Percentiles rank a stretch among this genome's conserved stretches.
Conservation (phyloP, 108 stramenopile genomes). For the Bacterosira constricta region DNA sequence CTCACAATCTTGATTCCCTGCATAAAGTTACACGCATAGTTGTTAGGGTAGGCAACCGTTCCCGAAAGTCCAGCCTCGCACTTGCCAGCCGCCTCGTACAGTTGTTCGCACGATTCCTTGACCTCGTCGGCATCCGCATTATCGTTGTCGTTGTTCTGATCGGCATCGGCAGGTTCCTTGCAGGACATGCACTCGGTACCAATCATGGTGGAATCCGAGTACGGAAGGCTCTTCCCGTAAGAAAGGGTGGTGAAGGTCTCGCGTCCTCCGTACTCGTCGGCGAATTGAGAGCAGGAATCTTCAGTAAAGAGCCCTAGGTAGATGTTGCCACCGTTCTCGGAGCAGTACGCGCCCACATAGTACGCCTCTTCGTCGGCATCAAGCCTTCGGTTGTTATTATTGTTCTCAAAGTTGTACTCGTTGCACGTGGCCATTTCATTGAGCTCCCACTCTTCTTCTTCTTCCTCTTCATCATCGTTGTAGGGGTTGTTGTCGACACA, state of each 20-base stretch:
- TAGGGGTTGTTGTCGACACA: conserved; percentile 71
- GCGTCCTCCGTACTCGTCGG: conserved; percentile 54
- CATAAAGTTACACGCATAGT: conserved; percentile 84
- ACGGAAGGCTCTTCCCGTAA: conserved; percentile 62
- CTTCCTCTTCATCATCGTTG: conserved; percentile 49
- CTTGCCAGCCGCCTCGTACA: conserved; percentile 77
- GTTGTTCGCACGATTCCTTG: conserved; percentile 65
- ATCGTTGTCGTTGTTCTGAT: conserved; percentile 46
- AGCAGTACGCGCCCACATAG: conserved; percentile 83
- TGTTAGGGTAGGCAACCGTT: conserved; percentile 47
- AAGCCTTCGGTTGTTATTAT: too few relatives aligned
- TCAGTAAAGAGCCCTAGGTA: conserved; percentile 80
- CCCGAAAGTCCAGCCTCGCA: conserved; percentile 61
- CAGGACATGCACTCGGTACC: conserved; percentile 70
- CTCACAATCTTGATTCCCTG: conserved; percentile 78
- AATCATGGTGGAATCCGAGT: conserved; percentile 59
- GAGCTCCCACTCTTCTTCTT: conserved; percentile 45
- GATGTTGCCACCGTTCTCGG: conserved; percentile 78
- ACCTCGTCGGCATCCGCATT: conserved; percentile 56
- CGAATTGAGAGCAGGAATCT: conserved; percentile 68
- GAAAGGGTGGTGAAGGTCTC: conserved; percentile 44
- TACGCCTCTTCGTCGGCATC: conserved; percentile 55
- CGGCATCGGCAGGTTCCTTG: conserved; percentile 45
- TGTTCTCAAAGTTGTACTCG: conserved; percentile 23
- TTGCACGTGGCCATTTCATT: conserved; percentile 47